Conservation (phyloP, 2,329 filamentous ascomycete species). For the Hypoxylon sp. region DNA sequence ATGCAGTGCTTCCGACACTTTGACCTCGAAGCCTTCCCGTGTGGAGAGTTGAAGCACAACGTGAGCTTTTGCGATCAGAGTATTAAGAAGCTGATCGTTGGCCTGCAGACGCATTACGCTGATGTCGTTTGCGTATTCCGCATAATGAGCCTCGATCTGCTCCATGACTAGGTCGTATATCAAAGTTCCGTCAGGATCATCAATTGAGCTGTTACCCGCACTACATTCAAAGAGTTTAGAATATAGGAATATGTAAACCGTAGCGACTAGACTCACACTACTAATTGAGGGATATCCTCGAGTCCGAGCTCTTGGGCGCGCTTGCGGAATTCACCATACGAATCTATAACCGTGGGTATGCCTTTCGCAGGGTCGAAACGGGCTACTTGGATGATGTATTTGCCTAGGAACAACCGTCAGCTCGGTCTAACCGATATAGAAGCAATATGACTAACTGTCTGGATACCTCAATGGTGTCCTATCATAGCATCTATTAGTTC, state of each 20-base stretch:
- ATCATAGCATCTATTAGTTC: constrained; percentile 16
- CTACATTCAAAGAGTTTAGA: constrained; percentile 48
- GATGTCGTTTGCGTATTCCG: constrained; percentile 73
- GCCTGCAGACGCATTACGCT: constrained; percentile 82
- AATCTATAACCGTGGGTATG: constrained; percentile 80
- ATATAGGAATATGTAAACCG: not conserved
- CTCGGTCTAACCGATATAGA: not conserved
- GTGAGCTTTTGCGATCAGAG: constrained; percentile 77
- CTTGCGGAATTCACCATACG: constrained; percentile 79
- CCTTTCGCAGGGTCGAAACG: constrained; percentile 89
- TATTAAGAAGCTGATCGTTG: constrained; percentile 84
- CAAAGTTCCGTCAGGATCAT: constrained; percentile 80
- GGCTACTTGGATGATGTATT: constrained; percentile 84
- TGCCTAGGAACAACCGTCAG: constrained; percentile 57
- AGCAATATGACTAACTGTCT: constrained; percentile 54
- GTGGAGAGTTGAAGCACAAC: constrained; percentile 84
- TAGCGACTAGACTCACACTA: constrained; percentile 64
- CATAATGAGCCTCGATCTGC: constrained; percentile 73
- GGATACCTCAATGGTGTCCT: constrained; percentile 70
- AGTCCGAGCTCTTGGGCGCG: constrained; percentile 66
- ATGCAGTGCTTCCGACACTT: constrained; percentile 85
- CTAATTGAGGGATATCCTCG: constrained; percentile 74
- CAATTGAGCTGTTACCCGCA: constrained; percentile 79
- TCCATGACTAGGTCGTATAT: constrained; percentile 80
- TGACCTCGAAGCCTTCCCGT: constrained; percentile 87